These are phyloP conservation scores for Scheffersomyces stipitis DNA, from an alignment of 805 yeast species.

Conservation along the genomic window DNA sequence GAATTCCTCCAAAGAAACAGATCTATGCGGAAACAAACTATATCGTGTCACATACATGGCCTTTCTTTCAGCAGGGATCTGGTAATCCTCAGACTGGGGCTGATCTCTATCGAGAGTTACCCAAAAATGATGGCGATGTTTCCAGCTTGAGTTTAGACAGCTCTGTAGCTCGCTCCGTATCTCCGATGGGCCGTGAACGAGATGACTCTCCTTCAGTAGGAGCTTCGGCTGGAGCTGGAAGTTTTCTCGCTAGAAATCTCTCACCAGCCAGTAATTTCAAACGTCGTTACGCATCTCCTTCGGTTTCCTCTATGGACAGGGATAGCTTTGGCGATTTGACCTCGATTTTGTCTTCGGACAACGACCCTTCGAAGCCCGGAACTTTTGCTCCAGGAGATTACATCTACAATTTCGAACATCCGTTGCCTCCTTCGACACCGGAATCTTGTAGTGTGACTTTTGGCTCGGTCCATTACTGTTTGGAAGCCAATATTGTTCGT, in stretches of 20 bases:
- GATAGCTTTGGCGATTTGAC: conserved; percentile 15
- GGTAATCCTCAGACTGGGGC: conserved; percentile 44
- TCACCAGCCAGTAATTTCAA: conserved; percentile 27
- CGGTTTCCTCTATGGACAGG: conserved; percentile 15
- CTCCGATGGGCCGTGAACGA: conserved; percentile 13
- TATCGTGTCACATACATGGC: conserved; percentile 84
- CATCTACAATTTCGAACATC: conserved; percentile 87
- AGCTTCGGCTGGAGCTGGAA: conserved; percentile 10
- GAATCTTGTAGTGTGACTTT: conserved; percentile 77
- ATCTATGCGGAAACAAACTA: conserved; percentile 65
- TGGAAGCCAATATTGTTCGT: conserved; percentile 72
- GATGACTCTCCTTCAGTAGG: conserved; percentile 20
- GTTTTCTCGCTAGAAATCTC: conserved; percentile 24
- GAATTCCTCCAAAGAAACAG: conserved; percentile 85
- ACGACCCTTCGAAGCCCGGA: conserved; percentile 25
- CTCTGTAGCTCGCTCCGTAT: conserved; percentile 15
- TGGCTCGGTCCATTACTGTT: conserved; percentile 71
- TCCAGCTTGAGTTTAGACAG: conserved; percentile 36
- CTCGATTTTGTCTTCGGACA: conserved; percentile 1
- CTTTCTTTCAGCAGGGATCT: conserved; percentile 55
- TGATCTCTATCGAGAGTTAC: conserved; percentile 39
- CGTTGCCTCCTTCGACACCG: conserved; percentile 78
- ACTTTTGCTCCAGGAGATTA: conserved; percentile 84
- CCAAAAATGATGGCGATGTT: conserved; percentile 28
- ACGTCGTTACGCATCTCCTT: conserved; percentile 31